These are phyloP conservation scores for Huntiella bhutanensis DNA, from an alignment of 2,329 filamentous ascomycete species.

Conservation along the genomic window DNA sequence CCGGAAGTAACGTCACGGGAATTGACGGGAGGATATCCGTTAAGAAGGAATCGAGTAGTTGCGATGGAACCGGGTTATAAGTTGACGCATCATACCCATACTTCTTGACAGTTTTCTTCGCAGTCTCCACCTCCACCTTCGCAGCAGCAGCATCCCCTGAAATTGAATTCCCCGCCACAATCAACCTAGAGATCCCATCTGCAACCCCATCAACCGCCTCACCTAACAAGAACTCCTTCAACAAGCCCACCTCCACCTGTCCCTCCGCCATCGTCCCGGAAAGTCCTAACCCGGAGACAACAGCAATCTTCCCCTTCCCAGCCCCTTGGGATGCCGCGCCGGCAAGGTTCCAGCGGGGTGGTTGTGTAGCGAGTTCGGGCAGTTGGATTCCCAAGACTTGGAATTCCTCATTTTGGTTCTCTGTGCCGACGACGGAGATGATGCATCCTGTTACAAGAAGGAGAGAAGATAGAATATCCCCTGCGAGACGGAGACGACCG, in stretches of 20 bases:
- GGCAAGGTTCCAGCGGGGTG: constrained; percentile 56
- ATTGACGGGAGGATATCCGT: constrained; percentile 64
- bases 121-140: constrained; percentile 20
- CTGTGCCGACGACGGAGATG: constrained; percentile 83
- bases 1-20: constrained; percentile 76
- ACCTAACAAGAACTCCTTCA: constrained; percentile 75
- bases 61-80: constrained; percentile 74
- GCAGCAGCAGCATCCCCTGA: constrained; percentile 28
- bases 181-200: constrained; percentile 58
- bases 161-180: constrained; percentile 86
- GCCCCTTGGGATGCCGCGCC: constrained; percentile 20
- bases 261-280: constrained; percentile 55
- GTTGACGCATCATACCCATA: constrained; percentile 83
- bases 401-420: constrained; percentile 80
- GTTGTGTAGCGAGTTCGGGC: constrained; percentile 69
- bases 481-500: constrained; percentile 64
- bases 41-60: constrained; percentile 69
- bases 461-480: constrained; percentile 44
- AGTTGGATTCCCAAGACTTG: constrained; percentile 82
- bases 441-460: constrained; percentile 84
- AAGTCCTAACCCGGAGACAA: constrained; percentile 77
- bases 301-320: constrained; percentile 26
- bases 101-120: constrained; percentile 41
- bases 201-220: constrained; percentile 46
- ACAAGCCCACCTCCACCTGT: constrained; percentile 53